Evolutionary conservation across 2,329 filamentous ascomycete genomes (phyloP), one percentile per base, ranked within the genome.

Genomic region (Aureobasidium mangrovei): DNA sequence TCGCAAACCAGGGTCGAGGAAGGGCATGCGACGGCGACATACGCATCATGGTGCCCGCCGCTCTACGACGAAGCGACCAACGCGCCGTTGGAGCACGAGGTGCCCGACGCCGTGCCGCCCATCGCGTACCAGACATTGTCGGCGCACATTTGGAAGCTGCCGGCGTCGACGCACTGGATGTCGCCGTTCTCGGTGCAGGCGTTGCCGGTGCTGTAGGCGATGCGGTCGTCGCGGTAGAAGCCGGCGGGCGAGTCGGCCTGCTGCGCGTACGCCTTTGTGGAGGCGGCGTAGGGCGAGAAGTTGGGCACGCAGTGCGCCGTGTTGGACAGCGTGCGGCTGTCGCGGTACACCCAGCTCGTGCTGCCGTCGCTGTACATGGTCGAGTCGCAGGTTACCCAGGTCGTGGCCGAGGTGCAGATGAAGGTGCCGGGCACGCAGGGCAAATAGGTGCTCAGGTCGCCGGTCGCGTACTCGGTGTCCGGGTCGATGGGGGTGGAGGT

Each of bases 381-480:
- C 28, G 61, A 58, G 56, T 64, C 61, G 61, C 70, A 72, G 7
- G 68, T 72, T 40, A 65, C 62, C 61, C 66, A 72, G 24, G 63
- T 60, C 2, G 58, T 65, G 18, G 53, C 29, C 3, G 62, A 65
- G 29, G 64, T 65, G 67, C 70, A 72, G 57, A 72, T 64, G 62
- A 69, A 70, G n/a, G 67, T 65, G 24, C 67, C 69, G 1, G 69
- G 69, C 1, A 64, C 62, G 58, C 70, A 73, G 33, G 69, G 68
- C 1, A 69, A 62, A 54, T 67, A 69, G 47, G 55, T 52, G 32
- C 60, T 57, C 18, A 64, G 59, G 49, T 69, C 61, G 43, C 60
- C 61, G 24, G 62, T 62, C n/a, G 58, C 58, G 58, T 61, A 65
- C 27, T 58, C 57, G n/a, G 57, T 33, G 32, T 54, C 56, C 31